These are phyloP conservation scores for Solanum verrucosum DNA, from an alignment of 257 asterid genomes.

Conservation along the genomic window DNA sequence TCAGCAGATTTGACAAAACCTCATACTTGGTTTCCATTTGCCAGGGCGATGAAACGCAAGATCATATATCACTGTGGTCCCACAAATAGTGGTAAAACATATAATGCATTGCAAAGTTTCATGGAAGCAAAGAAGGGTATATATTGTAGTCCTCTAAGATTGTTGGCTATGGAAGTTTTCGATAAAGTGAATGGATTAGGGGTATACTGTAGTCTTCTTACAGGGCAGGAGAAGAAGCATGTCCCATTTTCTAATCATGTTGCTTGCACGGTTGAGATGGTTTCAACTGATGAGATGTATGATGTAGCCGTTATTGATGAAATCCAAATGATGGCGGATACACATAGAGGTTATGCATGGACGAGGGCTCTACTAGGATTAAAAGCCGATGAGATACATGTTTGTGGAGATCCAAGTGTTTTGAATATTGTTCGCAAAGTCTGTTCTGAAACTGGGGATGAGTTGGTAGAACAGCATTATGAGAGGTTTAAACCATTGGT, in stretches of 20 bases:
- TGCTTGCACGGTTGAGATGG: slow-evolving; percentile 98
- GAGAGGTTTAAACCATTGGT: slow-evolving; percentile 88
- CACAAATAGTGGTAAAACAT: slow-evolving; percentile 94
- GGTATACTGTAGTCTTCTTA: slow-evolving; percentile 79
- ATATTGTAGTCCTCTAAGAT: slow-evolving; percentile 92
- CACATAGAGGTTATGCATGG: slow-evolving; percentile 90
- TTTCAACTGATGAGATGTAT: slow-evolving; percentile 57
- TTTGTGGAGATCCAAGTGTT: slow-evolving; percentile 99
- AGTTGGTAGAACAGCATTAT: slow-evolving; percentile 58
- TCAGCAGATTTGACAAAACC: slow-evolving; percentile 92
- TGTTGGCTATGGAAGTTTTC: slow-evolving; percentile 95
- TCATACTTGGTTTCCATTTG: slow-evolving; percentile 95
- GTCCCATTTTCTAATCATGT: slow-evolving; percentile 88
- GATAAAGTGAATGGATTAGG: slow-evolving; percentile 86
- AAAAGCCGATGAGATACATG: slow-evolving; percentile 91
- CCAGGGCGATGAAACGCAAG: slow-evolving; percentile 93
- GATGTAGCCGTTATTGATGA: slow-evolving; percentile 96
- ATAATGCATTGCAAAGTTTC: slow-evolving; percentile 86
- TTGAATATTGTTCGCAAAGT: slow-evolving; percentile 49
- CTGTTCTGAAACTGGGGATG: slow-evolving; percentile 78
- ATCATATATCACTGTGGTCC: slow-evolving; percentile 92
- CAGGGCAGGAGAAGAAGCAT: slow-evolving; percentile 80
- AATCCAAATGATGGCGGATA: slow-evolving; percentile 92
- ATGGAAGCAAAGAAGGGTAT: slow-evolving; percentile 91
- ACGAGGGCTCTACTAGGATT: slow-evolving; percentile 83